Conservation (phyloP, 345 rosid genomes). For the Eucalyptus cloeziana region DNA sequence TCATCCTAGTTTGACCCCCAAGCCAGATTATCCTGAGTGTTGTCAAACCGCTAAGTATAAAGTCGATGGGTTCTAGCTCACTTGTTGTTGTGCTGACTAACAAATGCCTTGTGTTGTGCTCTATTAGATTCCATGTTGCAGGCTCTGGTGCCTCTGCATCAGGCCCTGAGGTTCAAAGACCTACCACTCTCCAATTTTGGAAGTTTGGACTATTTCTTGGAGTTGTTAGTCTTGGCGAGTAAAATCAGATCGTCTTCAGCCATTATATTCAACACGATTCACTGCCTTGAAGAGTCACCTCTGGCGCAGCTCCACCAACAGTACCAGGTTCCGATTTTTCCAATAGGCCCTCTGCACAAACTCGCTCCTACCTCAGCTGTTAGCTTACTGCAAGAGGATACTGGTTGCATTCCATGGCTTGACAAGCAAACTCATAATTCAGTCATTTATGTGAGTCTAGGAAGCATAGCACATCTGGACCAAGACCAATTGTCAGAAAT, state of each 20-base stretch:
- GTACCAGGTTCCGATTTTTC: background rate
- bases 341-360: background rate
- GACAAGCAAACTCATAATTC: constrained; percentile 7
- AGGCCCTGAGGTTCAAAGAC: constrained; percentile 8
- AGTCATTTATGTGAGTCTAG: constrained; percentile 10
- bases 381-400: constrained; percentile 10
- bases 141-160: background rate
- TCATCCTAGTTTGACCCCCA: background rate
- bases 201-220: background rate
- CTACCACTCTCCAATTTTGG: background rate
- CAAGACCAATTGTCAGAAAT: constrained; percentile 1
- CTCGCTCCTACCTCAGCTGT: background rate
- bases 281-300: background rate
- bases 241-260: background rate
- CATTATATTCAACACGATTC: background rate
- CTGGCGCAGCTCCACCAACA: background rate
- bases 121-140: constrained; percentile 1
- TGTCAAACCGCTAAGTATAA: background rate
- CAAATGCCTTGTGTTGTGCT: background rate
- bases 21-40: background rate
- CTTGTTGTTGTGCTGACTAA: background rate
- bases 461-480: background rate
- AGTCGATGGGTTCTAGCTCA: background rate
- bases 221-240: background rate
- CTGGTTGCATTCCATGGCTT: constrained; percentile 7